phyloP scores from a whole-genome alignment of 768 basidiomycete species.

The Mycena pura region DNA sequence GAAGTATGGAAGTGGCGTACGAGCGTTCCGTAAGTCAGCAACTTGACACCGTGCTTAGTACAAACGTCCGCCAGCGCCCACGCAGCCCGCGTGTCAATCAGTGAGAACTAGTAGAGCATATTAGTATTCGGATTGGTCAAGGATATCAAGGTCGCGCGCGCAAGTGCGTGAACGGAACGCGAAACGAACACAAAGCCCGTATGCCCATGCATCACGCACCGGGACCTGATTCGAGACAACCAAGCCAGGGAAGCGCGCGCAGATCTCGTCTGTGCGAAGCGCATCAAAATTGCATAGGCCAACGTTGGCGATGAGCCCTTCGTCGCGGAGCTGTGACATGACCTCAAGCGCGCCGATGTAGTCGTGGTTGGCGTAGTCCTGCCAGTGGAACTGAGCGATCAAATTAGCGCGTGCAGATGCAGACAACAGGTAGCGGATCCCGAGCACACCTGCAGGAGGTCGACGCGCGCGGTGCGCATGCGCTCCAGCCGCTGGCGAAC shows the following conservation, averaged over 20 bases:
- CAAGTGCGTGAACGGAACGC: conserved; percentile 4
- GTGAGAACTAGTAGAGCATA: conserved; percentile 63
- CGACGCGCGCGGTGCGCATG: conserved; percentile 64
- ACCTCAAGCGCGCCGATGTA: conserved; percentile 53
- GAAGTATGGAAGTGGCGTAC: conserved; percentile 45
- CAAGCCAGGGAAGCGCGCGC: conserved; percentile 68
- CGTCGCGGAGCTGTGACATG: conserved; percentile 63
- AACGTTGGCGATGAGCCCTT: conserved; percentile 66
- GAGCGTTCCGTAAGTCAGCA: conserved; percentile 81
- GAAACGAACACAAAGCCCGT: too few relatives aligned
- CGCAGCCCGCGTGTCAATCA: conserved; percentile 80
- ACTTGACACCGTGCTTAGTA: conserved; percentile 70
- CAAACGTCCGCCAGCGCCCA: conserved; percentile 83
- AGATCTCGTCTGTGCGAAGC: conserved; percentile 78
- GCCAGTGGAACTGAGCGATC: conserved; percentile 75
- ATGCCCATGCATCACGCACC: too few relatives aligned
- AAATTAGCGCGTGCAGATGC: not conserved
- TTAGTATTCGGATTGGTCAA: conserved; percentile 13
- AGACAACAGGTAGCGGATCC: conserved; percentile 4
- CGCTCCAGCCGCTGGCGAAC: conserved; percentile 75
- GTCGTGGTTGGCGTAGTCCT: conserved; percentile 62
- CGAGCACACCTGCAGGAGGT: conserved; percentile 70
- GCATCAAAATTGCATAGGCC: conserved; percentile 87
- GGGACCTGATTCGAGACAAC: conserved; percentile 87
- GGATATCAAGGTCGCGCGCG: too few relatives aligned